Evolutionary conservation across 1,284 basidiomycete species (phyloP).

Genomic region (Neotropicomus parvogracilis): DNA sequence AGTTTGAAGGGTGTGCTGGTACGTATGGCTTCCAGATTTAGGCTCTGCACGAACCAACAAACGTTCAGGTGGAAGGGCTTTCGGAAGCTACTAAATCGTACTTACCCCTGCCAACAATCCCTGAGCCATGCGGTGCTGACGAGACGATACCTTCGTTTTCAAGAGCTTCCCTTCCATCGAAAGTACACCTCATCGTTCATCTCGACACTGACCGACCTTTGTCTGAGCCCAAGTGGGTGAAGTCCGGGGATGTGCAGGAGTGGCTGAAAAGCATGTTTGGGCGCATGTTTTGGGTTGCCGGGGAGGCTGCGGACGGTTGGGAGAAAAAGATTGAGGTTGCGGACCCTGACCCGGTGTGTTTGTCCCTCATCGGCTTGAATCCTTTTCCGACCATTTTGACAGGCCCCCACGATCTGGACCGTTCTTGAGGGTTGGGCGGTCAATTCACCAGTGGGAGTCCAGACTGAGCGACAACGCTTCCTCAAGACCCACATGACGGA

Average conservation of each 20-base stretch:
- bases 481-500: slow-evolving; percentile 81
- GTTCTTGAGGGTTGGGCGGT: slow-evolving; percentile 85
- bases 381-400: slow-evolving; percentile 13
- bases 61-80: slow-evolving; percentile 66
- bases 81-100: slow-evolving; percentile 72
- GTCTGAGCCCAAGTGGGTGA: slow-evolving; percentile 94
- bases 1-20: slow-evolving; percentile 75
- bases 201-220: slow-evolving; percentile 85
- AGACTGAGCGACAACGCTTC: slow-evolving; percentile 81
- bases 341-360: slow-evolving; percentile 90
- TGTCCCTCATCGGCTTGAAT: slow-evolving; percentile 18
- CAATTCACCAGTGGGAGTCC: slow-evolving; percentile 72
- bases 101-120: slow-evolving; percentile 49
- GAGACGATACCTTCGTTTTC: slow-evolving; percentile 66
- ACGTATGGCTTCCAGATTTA: slow-evolving; percentile 28
- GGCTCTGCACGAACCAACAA: slow-evolving; percentile 13
- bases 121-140: slow-evolving; percentile 47
- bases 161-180: slow-evolving; percentile 48
- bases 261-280: slow-evolving; percentile 89
- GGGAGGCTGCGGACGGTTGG: slow-evolving; percentile 78
- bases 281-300: slow-evolving; percentile 74
- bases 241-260: slow-evolving; percentile 88
- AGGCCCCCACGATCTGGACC: slow-evolving; percentile 89
- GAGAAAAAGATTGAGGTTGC: slow-evolving; percentile 87
- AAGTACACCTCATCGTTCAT: slow-evolving; percentile 58